Conservation (phyloP, 495 filamentous ascomycete species). For the Beverwykella pulmonaria region DNA sequence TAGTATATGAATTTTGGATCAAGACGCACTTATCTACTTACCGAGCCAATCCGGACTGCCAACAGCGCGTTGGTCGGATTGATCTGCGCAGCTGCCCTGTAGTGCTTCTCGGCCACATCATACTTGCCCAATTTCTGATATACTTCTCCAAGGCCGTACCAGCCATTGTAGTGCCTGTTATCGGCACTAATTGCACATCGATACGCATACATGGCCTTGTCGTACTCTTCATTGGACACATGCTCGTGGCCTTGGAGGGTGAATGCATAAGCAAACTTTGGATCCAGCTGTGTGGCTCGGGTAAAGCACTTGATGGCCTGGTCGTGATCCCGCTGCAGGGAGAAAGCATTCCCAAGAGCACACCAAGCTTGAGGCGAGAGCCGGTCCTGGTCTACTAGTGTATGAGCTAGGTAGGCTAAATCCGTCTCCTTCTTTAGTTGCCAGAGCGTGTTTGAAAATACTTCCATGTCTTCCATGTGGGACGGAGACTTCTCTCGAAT, state of each 20-base stretch:
- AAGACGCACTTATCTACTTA: constrained; percentile 27
- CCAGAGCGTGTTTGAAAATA: constrained; percentile 97
- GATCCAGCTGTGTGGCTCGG: constrained; percentile 84
- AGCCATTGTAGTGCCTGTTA: constrained; percentile 90
- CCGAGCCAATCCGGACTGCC: constrained; percentile 85
- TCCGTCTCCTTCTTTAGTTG: constrained; percentile 90
- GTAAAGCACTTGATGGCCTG: constrained; percentile 95
- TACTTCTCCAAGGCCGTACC: constrained; percentile 91
- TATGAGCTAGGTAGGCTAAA: constrained; percentile 87
- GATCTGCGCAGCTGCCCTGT: constrained; percentile 78
- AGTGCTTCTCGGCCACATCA: constrained; percentile 87
- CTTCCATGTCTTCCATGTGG: constrained; percentile 89
- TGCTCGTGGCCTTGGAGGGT: constrained; percentile 96
- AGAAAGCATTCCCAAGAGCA: constrained; percentile 91
- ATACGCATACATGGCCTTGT: constrained; percentile 86
- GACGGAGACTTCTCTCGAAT: constrained; percentile 76
- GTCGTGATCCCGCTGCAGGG: constrained; percentile 91
- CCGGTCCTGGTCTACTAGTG: constrained; percentile 81
- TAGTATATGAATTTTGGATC: neutral
- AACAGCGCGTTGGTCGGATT: constrained; percentile 91
- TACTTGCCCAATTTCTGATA: constrained; percentile 95
- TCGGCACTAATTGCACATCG: constrained; percentile 81
- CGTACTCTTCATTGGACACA: constrained; percentile 94
- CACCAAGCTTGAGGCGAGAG: constrained; percentile 95
- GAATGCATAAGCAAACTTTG: constrained; percentile 91